phyloP scores from a whole-genome alignment of 2,329 filamentous ascomycete species.

The Dactylellina leptospora region DNA sequence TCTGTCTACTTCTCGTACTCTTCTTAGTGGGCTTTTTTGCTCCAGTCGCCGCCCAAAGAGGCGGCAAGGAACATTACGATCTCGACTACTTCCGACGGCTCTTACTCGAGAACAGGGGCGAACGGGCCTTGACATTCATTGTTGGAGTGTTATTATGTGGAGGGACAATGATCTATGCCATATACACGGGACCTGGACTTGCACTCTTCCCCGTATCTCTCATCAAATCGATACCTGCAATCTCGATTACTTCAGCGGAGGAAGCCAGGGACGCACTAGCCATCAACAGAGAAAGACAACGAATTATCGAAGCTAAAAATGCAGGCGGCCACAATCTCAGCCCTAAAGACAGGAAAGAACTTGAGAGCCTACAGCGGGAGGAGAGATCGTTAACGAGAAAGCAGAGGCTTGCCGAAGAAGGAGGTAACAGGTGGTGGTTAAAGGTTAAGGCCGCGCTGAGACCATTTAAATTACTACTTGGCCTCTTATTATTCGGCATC shows the following conservation, averaged over 20 bases:
- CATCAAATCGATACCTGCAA: slow-evolving; percentile 87
- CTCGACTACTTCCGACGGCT: slow-evolving; percentile 91
- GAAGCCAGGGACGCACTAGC: slow-evolving; percentile 70
- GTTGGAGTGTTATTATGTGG: slow-evolving; percentile 87
- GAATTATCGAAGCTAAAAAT: slow-evolving; percentile 87
- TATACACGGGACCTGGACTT: slow-evolving; percentile 89
- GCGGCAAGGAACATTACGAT: slow-evolving; percentile 72
- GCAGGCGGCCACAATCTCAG: slow-evolving; percentile 74
- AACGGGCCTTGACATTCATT: slow-evolving; percentile 89
- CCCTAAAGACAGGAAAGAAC: slow-evolving; percentile 84
- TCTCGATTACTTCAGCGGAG: slow-evolving; percentile 81
- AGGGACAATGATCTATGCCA: slow-evolving; percentile 82
- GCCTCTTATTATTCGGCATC: slow-evolving; percentile 77
- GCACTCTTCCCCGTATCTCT: slow-evolving; percentile 87
- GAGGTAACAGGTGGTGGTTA: slow-evolving; percentile 77
- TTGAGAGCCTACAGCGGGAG: slow-evolving; percentile 85
- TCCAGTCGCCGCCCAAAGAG: slow-evolving; percentile 75
- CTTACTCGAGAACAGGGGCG: slow-evolving; percentile 84
- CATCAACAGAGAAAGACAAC: slow-evolving; percentile 87
- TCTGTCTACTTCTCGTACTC: slow-evolving; percentile 79
- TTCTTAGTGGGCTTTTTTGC: slow-evolving; percentile 96
- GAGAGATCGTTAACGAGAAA: slow-evolving; percentile 91
- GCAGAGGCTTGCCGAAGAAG: slow-evolving; percentile 84
- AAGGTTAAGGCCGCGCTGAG: slow-evolving; percentile 83
- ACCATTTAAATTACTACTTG: slow-evolving; percentile 86